Conservation (phyloP, 371 early-diverging fungal species). For the Mortierella sp. region DNA sequence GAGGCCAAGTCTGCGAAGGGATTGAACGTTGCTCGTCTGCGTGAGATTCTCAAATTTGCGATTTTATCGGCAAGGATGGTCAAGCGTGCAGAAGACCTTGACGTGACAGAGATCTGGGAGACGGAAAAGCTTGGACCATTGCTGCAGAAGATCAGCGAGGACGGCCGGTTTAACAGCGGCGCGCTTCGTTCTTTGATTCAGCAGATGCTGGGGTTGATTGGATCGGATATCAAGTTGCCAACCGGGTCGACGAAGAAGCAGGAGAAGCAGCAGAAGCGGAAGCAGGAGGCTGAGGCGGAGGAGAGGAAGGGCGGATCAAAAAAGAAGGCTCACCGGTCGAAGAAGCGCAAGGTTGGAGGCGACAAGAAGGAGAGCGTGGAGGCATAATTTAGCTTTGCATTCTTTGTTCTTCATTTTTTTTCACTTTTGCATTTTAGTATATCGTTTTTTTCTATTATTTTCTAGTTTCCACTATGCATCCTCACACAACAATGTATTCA, state of each 20-base stretch:
- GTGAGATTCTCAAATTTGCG: slow-evolving; percentile 63
- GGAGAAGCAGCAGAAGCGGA: slow-evolving; percentile 57
- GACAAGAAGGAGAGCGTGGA: slow-evolving; percentile 1
- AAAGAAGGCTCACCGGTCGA: slow-evolving; percentile 58
- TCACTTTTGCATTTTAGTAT: slow-evolving; percentile 6
- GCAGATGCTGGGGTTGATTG: slow-evolving; percentile 54
- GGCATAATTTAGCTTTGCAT: slow-evolving; percentile 1
- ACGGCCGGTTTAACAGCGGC: slow-evolving; percentile 49
- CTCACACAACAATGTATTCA: slow-evolving; percentile 12
- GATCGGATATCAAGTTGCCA: slow-evolving; percentile 53
- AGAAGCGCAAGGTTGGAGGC: slow-evolving; percentile 46
- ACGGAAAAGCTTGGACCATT: slow-evolving; percentile 50
- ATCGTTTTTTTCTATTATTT: slow-evolving; percentile 12
- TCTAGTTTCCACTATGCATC: slow-evolving; percentile 3
- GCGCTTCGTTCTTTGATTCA: slow-evolving; percentile 54
- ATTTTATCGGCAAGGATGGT: slow-evolving; percentile 50
- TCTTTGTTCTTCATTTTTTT: background rate
- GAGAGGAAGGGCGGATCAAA: slow-evolving; percentile 35
- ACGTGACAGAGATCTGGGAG: slow-evolving; percentile 53
- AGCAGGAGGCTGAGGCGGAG: slow-evolving; percentile 44
- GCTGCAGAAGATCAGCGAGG: slow-evolving; percentile 49
- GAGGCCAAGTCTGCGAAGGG: slow-evolving; percentile 58
- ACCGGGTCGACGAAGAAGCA: slow-evolving; percentile 53
- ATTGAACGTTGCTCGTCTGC: slow-evolving; percentile 55
- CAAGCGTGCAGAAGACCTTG: slow-evolving; percentile 48